Base-by-base conservation (phyloP, 1,284 basidiomycete species). In the Mycena citricolor region DNA sequence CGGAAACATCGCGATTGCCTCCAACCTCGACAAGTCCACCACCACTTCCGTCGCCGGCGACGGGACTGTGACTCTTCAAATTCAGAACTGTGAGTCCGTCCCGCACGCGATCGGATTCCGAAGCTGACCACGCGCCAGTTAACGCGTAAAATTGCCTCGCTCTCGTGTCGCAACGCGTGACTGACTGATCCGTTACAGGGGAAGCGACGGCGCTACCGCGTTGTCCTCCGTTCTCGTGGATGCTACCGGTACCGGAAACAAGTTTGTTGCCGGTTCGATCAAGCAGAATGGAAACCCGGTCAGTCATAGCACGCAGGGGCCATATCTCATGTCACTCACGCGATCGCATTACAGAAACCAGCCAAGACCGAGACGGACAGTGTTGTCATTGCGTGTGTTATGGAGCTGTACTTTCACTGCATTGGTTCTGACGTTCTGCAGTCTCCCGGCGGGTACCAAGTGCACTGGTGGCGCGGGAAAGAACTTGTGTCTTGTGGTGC, bases 121-220 rank as follows among this genome's bases (percentile, higher is more conserved):
- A 12, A 5, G 28, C 24, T 1, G 17, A n/a, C n/a, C n/a, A n/a
- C n/a, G n/a, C n/a, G n/a, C n/a, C n/a, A n/a, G n/a, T 59, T 43
- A 59, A 59, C 47, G 56, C 45, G 56, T 59, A 40, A 14, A 39
- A 21, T 12, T 22, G 2, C 24, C 13, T 19, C 5, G 13, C 24
- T 21, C 13, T 22, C 10, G 34, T 10, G 20, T 21, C 34, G 34
- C 6, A n/a, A 12, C 19, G 4, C 21, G n/a, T 24, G 5, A 14
- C 30, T 44, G 7, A 32, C 30, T 20, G 32, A 21, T 16, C 32
- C 22, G 36, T 36, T 32, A 10, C 38, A 74, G 69, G 32, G 68
- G 68, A 31, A 42, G 47, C 4, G 77, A 79, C 56, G 78, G 77
- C 23, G 56, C 56, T 79, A 76, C 5, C 70, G 73, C n/a, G 59